Percentiles rank a stretch among this genome's conserved stretches.
Evolutionary conservation across 768 basidiomycete species (phyloP).

Genomic region (Termitomyces sp.): DNA sequence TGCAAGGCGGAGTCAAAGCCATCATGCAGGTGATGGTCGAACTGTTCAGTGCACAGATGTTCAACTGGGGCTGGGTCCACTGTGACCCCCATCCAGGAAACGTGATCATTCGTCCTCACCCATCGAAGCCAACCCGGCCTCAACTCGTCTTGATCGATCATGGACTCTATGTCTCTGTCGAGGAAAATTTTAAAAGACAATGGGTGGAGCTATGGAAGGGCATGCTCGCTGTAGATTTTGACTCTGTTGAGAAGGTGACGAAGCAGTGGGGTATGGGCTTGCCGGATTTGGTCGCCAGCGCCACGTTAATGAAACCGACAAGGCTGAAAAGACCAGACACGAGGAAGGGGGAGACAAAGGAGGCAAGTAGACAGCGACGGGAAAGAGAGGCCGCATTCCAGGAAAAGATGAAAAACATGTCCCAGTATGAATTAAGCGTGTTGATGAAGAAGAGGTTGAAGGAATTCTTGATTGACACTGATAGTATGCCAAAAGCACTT

Average conservation of each 20-base stretch:
- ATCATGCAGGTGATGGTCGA: constrained; percentile 87
- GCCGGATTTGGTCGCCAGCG: constrained; percentile 70
- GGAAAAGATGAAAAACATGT: constrained; percentile 29
- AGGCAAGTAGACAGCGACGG: constrained; percentile 10
- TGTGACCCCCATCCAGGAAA: constrained; percentile 79
- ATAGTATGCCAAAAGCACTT: constrained; percentile 71
- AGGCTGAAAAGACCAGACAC: constrained; percentile 25
- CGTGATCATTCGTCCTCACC: constrained; percentile 63
- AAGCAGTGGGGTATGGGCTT: constrained; percentile 62
- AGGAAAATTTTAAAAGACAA: constrained; percentile 61
- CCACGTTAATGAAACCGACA: constrained; percentile 62
- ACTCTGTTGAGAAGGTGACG: constrained; percentile 44
- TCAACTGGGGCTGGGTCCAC: constrained; percentile 87
- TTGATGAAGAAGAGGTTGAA: constrained; percentile 62
- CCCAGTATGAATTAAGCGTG: constrained; percentile 66
- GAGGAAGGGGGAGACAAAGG: constrained; percentile 18
- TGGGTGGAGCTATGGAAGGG: constrained; percentile 78
- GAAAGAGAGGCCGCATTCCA: constrained; percentile 14
- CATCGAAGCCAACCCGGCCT: constrained; percentile 33
- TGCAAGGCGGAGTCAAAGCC: constrained; percentile 55
- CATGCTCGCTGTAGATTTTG: constrained; percentile 51
- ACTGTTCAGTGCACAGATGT: constrained; percentile 85
- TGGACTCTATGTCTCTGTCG: constrained; percentile 77
- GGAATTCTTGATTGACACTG: constrained; percentile 65
- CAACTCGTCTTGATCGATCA: constrained; percentile 89